Conservation (phyloP, 371 early-diverging fungal species). For the Syncephalastrum racemosum region DNA sequence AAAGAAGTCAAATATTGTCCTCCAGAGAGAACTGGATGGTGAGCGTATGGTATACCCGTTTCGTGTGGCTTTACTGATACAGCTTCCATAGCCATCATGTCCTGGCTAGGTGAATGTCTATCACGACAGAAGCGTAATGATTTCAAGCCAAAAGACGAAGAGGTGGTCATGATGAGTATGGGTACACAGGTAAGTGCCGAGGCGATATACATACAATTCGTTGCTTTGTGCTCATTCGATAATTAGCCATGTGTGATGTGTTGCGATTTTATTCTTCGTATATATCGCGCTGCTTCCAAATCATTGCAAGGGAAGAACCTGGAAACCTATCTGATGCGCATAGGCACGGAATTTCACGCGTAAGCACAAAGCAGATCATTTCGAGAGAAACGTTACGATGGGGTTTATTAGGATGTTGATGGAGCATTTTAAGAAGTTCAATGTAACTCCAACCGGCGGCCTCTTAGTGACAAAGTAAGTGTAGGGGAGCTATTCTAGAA, state of each 20-base stretch:
- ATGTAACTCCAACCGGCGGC: conserved; percentile 82
- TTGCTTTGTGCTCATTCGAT: too few species aligned
- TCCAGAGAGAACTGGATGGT: conserved; percentile 78
- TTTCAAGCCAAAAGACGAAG: conserved; percentile 85
- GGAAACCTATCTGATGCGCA: conserved; percentile 71
- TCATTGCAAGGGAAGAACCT: conserved; percentile 80
- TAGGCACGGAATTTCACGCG: conserved; percentile 82
- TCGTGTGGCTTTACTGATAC: not conserved
- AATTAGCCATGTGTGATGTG: conserved; percentile 68
- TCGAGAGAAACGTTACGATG: not conserved
- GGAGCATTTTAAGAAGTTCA: conserved; percentile 90
- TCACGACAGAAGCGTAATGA: conserved; percentile 69
- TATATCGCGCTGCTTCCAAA: conserved; percentile 57
- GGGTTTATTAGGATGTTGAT: conserved; percentile 66
- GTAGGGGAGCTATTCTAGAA: not conserved
- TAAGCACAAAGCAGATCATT: conserved; percentile 33
- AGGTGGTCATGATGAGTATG: conserved; percentile 69
- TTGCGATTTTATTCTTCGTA: conserved; percentile 65
- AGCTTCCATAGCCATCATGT: conserved; percentile 23
- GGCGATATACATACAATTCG: not conserved
- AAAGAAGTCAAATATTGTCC: conserved; percentile 69
- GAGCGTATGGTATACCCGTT: not conserved
- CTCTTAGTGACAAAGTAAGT: conserved; percentile 82
- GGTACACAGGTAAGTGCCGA: conserved; percentile 57
- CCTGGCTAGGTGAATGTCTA: conserved; percentile 64